Evolutionary conservation across 306 rosid genomes (phyloP), one percentile per base, ranked within the genome.

Genomic region (Ziziphus jujuba): DNA sequence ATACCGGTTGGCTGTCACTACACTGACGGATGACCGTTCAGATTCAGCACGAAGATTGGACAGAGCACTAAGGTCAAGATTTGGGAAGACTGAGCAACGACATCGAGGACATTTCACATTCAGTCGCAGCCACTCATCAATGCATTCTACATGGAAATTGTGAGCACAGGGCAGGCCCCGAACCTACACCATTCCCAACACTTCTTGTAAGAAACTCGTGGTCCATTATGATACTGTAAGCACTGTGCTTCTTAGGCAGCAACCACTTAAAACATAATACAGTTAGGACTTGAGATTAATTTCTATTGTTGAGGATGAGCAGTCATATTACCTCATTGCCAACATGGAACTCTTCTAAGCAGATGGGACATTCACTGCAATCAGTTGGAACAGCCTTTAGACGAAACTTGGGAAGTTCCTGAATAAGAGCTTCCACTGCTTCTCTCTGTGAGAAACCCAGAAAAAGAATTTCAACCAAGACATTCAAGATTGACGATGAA

Each of bases 101-200:
- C 99, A 95, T 44, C 99, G 86, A 49, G 99, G 99, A 72, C 99
- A 95, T 84, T 90, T 95, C 76, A 95, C 99, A 65, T 95, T 95
- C 80, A 95, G 79, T 60, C 99, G 89, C 74, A 95, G 99, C 99
- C 99, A 95, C 89, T 95, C 89, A 51, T 95, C 99, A 5, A 95
- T 95, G 82, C 99, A 95, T 78, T 84, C 97, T 60, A 90, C 99
- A 55, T 95, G 99, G 79, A 95, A 95, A 76, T 95, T 95, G 74
- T 95, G 99, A 9, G 99, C 97, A 34, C 99, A 95, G 49, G 99
- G 99, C 67, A 95, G 79, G 69, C 99, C 99, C 31, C 99, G 96
- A 44, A 95, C 99, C 99, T 95, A 90, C 79, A 79, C 52, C 74
- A 77, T 31, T 55, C 33, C 33, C 79, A 79, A 6, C 44, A 38